Evolutionary conservation across 495 filamentous ascomycete genomes (phyloP).

Genomic region (Mycothermus thermophilus): DNA sequence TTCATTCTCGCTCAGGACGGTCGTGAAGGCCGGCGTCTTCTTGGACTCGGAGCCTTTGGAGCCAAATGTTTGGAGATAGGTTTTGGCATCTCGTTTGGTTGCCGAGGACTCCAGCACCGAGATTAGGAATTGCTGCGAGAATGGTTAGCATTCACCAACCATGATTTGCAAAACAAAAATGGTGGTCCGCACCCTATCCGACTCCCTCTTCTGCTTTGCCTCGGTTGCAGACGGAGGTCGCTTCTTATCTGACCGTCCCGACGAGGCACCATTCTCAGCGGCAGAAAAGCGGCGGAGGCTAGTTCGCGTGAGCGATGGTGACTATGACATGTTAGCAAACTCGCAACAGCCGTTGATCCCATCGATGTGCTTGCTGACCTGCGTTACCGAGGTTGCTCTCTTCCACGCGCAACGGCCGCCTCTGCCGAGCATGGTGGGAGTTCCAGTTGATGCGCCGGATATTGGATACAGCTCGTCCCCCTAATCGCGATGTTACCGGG

Average conservation of each 20-base stretch:
- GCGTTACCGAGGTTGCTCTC: slow-evolving; percentile 11
- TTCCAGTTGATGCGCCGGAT: too few species aligned
- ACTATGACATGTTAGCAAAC: too few species aligned
- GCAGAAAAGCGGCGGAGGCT: slow-evolving; percentile 7
- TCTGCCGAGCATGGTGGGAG: slow-evolving; percentile 12
- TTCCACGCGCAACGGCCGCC: slow-evolving; percentile 11
- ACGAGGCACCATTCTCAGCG: slow-evolving; percentile 6
- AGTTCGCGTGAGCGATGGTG: too few species aligned
- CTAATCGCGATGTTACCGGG: too few species aligned
- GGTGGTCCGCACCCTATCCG: slow-evolving; percentile 22
- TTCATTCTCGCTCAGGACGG: slow-evolving; percentile 20
- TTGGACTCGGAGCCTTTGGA: slow-evolving; percentile 13
- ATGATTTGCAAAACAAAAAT: slow-evolving; percentile 4
- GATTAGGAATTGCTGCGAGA: slow-evolving; percentile 61
- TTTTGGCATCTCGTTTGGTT: slow-evolving; percentile 80
- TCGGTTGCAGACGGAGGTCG: slow-evolving; percentile 25
- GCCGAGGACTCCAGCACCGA: slow-evolving; percentile 71
- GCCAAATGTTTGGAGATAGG: slow-evolving; percentile 70
- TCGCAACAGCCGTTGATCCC: too few species aligned
- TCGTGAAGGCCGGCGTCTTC: slow-evolving; percentile 6
- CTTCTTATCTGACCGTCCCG: slow-evolving; percentile 2
- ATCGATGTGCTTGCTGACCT: too few species aligned
- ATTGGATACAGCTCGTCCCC: too few species aligned
- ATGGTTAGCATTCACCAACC: background rate
- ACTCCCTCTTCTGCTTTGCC: slow-evolving; percentile 29